These are phyloP conservation scores for Saccharomycopsis sp. DNA, from an alignment of 805 yeast genomes.

Conservation along the genomic window DNA sequence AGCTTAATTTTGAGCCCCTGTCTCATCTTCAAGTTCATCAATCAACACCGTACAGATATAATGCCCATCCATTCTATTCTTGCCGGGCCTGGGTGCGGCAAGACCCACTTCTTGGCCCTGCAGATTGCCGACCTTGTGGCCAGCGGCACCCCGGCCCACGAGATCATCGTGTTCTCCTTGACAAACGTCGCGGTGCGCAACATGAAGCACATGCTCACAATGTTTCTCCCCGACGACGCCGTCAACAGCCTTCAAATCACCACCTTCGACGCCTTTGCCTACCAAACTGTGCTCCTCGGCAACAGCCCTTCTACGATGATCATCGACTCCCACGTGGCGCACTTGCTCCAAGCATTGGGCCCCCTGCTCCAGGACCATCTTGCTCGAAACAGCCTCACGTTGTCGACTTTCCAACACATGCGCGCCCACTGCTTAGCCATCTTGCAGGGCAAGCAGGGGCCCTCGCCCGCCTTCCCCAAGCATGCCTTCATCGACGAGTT, in stretches of 20 bases:
- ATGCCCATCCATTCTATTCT: constrained; percentile 2
- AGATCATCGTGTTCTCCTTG: constrained; percentile 54
- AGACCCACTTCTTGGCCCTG: constrained; percentile 10
- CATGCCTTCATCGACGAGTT: constrained; percentile 59
- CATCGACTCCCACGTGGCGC: too few species aligned
- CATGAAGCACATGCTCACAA: constrained; percentile 24
- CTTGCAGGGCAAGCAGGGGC: constrained; percentile 18
- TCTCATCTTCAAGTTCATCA: too few species aligned
- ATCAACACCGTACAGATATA: too few species aligned
- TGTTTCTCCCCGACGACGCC: constrained; percentile 25
- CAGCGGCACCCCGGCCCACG: constrained; percentile 34
- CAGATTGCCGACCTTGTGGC: constrained; percentile 3
- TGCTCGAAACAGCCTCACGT: not conserved
- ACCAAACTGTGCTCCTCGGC: constrained; percentile 30
- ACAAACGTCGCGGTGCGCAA: constrained; percentile 60
- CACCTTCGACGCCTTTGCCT: constrained; percentile 61
- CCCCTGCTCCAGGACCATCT: not conserved
- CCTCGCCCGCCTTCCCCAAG: constrained; percentile 5
- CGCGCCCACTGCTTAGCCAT: not conserved
- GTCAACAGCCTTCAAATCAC: constrained; percentile 32
- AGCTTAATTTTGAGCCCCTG: too few species aligned
- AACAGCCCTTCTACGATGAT: not conserved
- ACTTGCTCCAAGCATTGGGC: not conserved
- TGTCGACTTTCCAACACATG: constrained; percentile 5
- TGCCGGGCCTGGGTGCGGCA: constrained; percentile 21